Evolutionary conservation across 1,284 basidiomycete genomes (phyloP), one percentile per base, ranked within the genome.

Genomic region (Ganoderma sinense): DNA sequence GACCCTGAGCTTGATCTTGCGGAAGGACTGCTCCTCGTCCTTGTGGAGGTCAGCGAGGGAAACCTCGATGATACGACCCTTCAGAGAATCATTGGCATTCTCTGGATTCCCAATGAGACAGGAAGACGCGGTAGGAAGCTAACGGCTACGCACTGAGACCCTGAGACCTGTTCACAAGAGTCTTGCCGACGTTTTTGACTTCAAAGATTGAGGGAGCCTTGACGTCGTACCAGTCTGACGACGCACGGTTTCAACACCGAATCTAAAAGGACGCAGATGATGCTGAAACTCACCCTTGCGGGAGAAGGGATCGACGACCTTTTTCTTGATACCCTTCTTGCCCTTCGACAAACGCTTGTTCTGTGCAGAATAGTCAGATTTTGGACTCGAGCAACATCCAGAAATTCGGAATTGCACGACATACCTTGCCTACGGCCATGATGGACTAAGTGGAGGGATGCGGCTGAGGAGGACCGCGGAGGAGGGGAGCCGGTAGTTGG

Each of bases 281-380:
- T n/a, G n/a, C n/a, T 0, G 33, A 58, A 29, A 75, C 84, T 64
- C 74, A 93, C 96, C 97, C 89, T 99, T 99, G 87, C 97, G 94
- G 78, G 97, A 93, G 94, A 99, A 99, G 78, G 98, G 97, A 90
- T 99, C 98, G 78, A 99, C 97, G 83, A 97, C 96, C 91, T 97
- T 97, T 89, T 98, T 98, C 93, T 97, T 98, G 88, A 98, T 92
- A 83, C 97, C 97, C 90, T 99, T 99, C 92, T 99, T 99, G 81
- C 97, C 97, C 89, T 99, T 99, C 69, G 96, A 97, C 80, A 99
- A 92, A 84, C 97, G 94, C 89, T 99, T 99, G 89, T 99, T 99
- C 95, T 96, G 77, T 18, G 33, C 26, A 68, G 33, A 60, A 60
- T 61, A 59, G 59, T 68, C 73, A 63, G 64, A 71, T 63, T 56